These are phyloP conservation scores for Fusarium chlamydosporum DNA, from an alignment of 2,329 filamentous ascomycete species.

Conservation along the genomic window DNA sequence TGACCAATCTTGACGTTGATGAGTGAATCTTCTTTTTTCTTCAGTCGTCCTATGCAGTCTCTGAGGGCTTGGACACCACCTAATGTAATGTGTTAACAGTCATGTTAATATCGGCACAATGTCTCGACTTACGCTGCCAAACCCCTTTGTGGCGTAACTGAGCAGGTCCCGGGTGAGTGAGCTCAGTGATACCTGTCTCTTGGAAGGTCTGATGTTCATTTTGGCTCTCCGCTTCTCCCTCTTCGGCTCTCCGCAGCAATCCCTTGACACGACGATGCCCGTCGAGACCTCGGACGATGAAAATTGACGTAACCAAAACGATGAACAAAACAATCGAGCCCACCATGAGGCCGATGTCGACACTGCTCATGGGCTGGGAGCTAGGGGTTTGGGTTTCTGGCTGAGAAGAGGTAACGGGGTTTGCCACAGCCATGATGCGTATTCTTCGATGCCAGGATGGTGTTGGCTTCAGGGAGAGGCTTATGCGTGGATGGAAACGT, in stretches of 20 bases:
- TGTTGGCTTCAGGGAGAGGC: not conserved
- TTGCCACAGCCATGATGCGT: constrained; percentile 9
- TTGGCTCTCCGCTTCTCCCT: constrained; percentile 20
- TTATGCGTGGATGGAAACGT: not conserved
- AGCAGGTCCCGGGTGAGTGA: not conserved
- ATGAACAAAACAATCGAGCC: constrained; percentile 46
- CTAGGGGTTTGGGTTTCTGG: not conserved
- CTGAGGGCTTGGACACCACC: not conserved
- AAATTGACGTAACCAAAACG: constrained; percentile 43
- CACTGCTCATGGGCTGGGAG: constrained; percentile 37
- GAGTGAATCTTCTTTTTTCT: not conserved
- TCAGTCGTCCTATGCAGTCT: not conserved
- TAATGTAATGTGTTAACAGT: constrained; percentile 10
- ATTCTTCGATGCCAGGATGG: not conserved
- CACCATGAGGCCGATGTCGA: constrained; percentile 52
- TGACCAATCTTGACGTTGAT: not conserved
- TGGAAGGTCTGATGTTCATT: constrained; percentile 1
- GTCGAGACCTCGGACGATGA: constrained; percentile 43
- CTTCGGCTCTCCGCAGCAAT: constrained; percentile 25
- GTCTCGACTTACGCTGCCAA: constrained; percentile 23
- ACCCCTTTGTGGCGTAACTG: not conserved
- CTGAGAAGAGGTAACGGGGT: constrained; percentile 8
- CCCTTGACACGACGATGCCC: constrained; percentile 26
- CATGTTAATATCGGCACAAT: not conserved
- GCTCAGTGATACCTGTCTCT: not conserved